Evolutionary conservation across 176 grass and related monocot genomes (phyloP), one percentile per base, ranked within the genome.

Genomic region (Triticum turgidum): DNA sequence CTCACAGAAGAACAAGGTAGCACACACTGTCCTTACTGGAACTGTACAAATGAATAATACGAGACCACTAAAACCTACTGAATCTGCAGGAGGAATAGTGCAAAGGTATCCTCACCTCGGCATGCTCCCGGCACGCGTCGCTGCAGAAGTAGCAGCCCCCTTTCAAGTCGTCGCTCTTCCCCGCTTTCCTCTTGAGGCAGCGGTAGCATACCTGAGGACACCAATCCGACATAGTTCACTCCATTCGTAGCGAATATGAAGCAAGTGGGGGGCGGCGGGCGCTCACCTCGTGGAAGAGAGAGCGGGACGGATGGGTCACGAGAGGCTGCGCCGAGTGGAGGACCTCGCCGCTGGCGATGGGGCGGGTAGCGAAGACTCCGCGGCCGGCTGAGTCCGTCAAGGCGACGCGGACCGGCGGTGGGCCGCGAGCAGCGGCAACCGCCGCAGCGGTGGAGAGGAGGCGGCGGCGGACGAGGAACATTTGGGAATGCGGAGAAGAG

Each of bases 241-340:
- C 49, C 73, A 78, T 67, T 66, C 6, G 52, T 45, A 63, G 5
- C 2, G 5, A 41, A 29, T 20, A 41, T 25, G 34, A 24, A 82
- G 20, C 34, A 37, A 65, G 49, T 61, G 61, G 15, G 34, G 71
- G 25, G 25, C 25, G 25, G 32, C 3, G 35, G 47, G 81, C 39
- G 44, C 37, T 80, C 84, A 98, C 96, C 84, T 95, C 84, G n/a
- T 82, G 82, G 80, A 88, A 64, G 58, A 84, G 82, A n/a, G 96
- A 88, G 18, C 69, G 82, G 27, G 93, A 88, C 0, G 96, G 90
- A 74, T 91, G 88, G n/a, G 84, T 79, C 27, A 95, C 47, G 34
- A 98, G 82, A 77, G 96, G 90, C 86, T 91, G 79, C 9, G 93
- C 90, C 18, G 96, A 86, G 89, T 98, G 96, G 61, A 98, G 88